phyloP scores from a whole-genome alignment of 495 filamentous ascomycete genomes.

The Penicillium dipodomyicola region DNA sequence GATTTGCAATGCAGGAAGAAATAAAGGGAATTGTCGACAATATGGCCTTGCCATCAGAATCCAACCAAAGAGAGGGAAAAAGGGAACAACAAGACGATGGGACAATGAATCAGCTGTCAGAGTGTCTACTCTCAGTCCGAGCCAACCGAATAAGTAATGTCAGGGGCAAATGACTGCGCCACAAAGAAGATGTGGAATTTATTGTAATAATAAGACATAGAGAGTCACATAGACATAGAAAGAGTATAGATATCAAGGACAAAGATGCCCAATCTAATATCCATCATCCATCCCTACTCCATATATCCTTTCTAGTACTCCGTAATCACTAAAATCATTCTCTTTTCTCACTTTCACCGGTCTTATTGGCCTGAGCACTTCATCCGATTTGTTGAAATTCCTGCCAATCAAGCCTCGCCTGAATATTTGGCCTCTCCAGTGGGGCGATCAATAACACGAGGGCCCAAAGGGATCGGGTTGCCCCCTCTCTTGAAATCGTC shows the following conservation, averaged over 20 bases:
- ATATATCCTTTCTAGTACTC: too few species aligned
- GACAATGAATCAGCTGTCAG: slow-evolving; percentile 6
- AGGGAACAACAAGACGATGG: background rate
- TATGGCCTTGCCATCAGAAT: slow-evolving; percentile 1
- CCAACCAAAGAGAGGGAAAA: background rate
- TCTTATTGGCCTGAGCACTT: slow-evolving; percentile 8
- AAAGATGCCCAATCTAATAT: slow-evolving; percentile 5
- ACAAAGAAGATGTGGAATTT: background rate
- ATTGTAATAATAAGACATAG: background rate
- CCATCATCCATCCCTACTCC: too few species aligned
- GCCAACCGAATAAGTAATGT: background rate
- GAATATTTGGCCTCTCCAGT: background rate
- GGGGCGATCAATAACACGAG: slow-evolving; percentile 22
- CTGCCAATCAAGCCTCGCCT: slow-evolving; percentile 11
- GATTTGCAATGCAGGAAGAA: slow-evolving; percentile 5
- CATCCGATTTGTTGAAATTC: slow-evolving; percentile 11
- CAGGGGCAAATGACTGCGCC: slow-evolving; percentile 6
- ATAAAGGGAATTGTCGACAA: slow-evolving; percentile 4
- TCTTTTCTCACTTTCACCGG: background rate
- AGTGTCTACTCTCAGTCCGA: background rate
- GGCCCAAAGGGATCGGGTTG: background rate
- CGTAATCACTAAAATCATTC: background rate
- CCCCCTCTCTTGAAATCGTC: slow-evolving; percentile 5
- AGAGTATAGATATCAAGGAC: background rate
- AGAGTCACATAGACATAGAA: slow-evolving; percentile 2